A percentile compares a stretch with the other conserved stretches of the same genome.
These are phyloP conservation scores for Pseudogymnoascus sp. DNA, from an alignment of 2,329 filamentous ascomycete species.

Conservation along the genomic window DNA sequence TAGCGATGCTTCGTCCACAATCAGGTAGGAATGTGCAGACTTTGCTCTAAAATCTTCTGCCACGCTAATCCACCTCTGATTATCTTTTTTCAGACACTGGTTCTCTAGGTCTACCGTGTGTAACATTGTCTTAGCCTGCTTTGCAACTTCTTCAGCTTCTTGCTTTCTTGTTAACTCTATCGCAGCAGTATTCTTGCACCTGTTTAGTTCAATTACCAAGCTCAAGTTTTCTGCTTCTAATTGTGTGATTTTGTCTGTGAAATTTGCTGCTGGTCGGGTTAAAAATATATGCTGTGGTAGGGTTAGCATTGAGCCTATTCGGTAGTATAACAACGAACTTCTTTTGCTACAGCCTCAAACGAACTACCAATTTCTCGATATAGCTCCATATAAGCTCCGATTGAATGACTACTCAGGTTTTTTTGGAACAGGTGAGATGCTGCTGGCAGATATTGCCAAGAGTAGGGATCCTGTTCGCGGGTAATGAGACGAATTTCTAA, in stretches of 20 bases:
- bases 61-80: conserved; percentile 16
- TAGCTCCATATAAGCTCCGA: neutral
- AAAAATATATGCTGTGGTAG: conserved; percentile 13
- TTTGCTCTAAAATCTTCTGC: conserved; percentile 16
- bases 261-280: conserved; percentile 15
- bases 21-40: conserved; percentile 14
- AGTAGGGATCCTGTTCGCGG: neutral
- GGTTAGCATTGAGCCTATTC: conserved; percentile 14
- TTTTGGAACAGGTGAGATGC: neutral
- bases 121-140: conserved; percentile 12
- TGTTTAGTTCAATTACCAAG: conserved; percentile 13
- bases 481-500: neutral
- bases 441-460: neutral
- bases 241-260: conserved; percentile 16
- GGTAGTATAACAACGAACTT: conserved; percentile 6
- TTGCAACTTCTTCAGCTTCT: conserved; percentile 15
- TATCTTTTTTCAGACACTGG: conserved; percentile 17
- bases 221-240: conserved; percentile 16
- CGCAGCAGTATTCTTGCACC: conserved; percentile 13
- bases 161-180: conserved; percentile 14
- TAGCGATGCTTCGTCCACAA: conserved; percentile 13
- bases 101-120: conserved; percentile 16
- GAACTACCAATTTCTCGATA: neutral
- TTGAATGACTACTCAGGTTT: neutral
- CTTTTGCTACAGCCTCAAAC: conserved; percentile 11